A percentile compares a stretch with the other conserved stretches of the same genome.
Conservation (phyloP, 148 eudicot genomes). For the Persicaria tinctoria region DNA sequence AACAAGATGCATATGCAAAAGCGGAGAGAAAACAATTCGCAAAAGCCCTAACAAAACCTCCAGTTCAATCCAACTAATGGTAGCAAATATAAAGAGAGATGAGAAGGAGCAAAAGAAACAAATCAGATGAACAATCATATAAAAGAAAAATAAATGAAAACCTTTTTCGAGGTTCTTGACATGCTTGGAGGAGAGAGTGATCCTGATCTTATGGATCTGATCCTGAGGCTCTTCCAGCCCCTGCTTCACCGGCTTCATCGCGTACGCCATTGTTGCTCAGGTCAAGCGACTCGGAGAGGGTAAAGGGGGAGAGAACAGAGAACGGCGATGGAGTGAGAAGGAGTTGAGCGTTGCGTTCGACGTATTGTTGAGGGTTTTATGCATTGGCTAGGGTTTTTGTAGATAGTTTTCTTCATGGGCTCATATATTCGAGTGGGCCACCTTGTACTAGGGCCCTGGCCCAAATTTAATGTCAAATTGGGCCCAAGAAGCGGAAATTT, state of each 20-base stretch:
- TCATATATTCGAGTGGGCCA: no score
- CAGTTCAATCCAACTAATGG: background rate
- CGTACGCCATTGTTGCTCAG: conserved; percentile 47
- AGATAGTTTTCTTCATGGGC: no score
- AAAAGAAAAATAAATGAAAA: conserved; percentile 6
- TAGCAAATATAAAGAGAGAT: background rate
- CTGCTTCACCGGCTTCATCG: conserved; percentile 62
- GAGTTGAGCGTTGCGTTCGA: no score
- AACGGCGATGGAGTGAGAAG: no score
- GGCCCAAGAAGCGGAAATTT: conserved; percentile 2
- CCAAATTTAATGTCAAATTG: no score
- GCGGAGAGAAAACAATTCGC: background rate
- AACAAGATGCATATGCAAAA: background rate
- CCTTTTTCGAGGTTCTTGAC: conserved; percentile 97
- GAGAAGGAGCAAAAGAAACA: background rate
- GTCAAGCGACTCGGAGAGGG: no score
- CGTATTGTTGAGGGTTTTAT: no score
- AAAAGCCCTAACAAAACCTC: background rate
- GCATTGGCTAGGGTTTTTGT: no score
- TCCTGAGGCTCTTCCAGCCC: conserved; percentile 78
- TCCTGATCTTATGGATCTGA: conserved; percentile 76
- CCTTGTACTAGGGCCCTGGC: no score
- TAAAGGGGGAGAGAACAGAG: no score
- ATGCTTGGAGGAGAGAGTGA: conserved; percentile 87
- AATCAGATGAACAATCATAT: background rate